Evolutionary conservation across 148 eudicot genomes (phyloP), one percentile per base, ranked within the genome.

Genomic region (Pharnaceum exiguum): DNA sequence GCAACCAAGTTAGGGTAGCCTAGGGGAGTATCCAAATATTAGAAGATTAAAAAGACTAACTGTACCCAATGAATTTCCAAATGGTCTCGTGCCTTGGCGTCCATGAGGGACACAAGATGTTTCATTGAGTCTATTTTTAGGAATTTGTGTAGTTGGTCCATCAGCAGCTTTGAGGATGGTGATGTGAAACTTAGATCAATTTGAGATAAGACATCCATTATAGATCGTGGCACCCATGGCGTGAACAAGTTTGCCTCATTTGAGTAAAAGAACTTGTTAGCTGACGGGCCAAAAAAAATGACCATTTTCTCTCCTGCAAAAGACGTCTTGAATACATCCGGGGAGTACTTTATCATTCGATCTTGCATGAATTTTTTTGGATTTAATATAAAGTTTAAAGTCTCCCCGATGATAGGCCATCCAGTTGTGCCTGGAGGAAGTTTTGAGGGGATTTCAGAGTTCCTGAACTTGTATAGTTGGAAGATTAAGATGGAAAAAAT

Each of bases 241-340:
- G 27, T 33, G 2, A 22, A 6, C 13, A 54, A 54, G 18, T 54
- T 54, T 0, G 6, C n/a, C 12, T 54, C 58, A 23, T 54, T 54
- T 11, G 45, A 19, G 43, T 18, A 54, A 5, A 54, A 6, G 23
- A 54, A 54, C 36, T 33, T 54, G 43, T 54, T 33, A 54, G 17
- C 43, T n/a, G n/a, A n/a, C n/a, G n/a, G n/a, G n/a, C n/a, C n/a
- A n/a, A n/a, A n/a, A n/a, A n/a, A n/a, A n/a, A n/a, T n/a, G n/a
- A 36, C 44, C 2, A 54, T 3, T 21, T 22, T 35, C 18, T 54
- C 19, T 0, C 43, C 43, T 2, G 22, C 28, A 9, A 54, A 1
- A 0, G 58, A 35, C 10, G 58, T 35, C 12, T 19, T n/a, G 7
- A 54, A 54, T n/a, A n/a, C n/a, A n/a, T n/a, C n/a, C n/a, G n/a